Base-by-base conservation (phyloP, 331 rosid species). In the Spiraea crenata region DNA sequence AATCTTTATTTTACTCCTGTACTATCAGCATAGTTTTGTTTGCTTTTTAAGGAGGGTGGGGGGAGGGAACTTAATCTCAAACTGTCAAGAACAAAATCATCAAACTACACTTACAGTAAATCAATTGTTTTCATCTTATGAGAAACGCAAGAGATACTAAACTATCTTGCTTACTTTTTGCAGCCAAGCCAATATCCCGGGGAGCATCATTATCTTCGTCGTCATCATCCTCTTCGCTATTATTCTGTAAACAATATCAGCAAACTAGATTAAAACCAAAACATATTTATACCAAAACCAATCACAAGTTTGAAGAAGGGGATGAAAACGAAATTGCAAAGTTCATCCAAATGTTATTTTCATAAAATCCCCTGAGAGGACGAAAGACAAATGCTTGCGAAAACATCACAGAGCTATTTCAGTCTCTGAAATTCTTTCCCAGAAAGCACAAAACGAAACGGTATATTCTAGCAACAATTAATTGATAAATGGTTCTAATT, bases 81-180 rank as follows among this genome's bases (percentile, higher is more conserved):
- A 12, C 14, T 16, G 7, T 13, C 25, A 12, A 34, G 6, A 13
- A 15, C 6, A 55, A 19, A 47, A 10, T 34, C 10, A 1, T 31
- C 3, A 46, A 67, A 31, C 57, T 16, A 75, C 6, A 47, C 49
- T 10, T 47, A 46, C 34, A 3, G 35, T 19, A 16, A 9, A 3
- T 39, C 49, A 54, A 19, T 40, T 25, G 31, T 25, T 25, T 25
- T 25, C 31, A 25, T 25, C 31, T 45, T 45, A 17, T 10, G 10
- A 25, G 54, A 64, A 64, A 67, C 44, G 31, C 31, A 65, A 31
- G 56, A 17, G 34, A 41, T 62, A 5, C 1, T 17, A 12, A 39
- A 20, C 8, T 12, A 69, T 17, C 4, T 59, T 49, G 65, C 90
- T 79, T 85, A 92, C 98, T 75, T 81, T 85, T 93, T 37, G 86